Evolutionary conservation across 2,329 filamentous ascomycete genomes (phyloP).

Genomic region (Epichloe scottii): DNA sequence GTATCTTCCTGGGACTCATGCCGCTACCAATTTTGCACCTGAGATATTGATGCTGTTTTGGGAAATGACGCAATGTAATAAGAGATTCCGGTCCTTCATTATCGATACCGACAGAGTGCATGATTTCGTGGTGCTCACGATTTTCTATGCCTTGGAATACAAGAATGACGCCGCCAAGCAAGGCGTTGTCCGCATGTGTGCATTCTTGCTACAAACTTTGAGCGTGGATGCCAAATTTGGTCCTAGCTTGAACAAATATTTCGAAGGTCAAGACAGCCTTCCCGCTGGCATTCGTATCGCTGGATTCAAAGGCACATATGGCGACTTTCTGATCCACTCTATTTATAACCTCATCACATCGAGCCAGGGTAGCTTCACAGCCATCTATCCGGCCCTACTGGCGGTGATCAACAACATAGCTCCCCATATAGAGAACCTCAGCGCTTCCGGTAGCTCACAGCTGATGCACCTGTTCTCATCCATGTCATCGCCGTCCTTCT

Average conservation of each 20-base stretch:
- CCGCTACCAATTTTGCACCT: conserved; percentile 72
- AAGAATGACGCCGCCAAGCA: conserved; percentile 78
- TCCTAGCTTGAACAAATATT: conserved; percentile 75
- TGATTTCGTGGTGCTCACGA: conserved; percentile 78
- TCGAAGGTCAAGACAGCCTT: conserved; percentile 79
- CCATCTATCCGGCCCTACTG: conserved; percentile 82
- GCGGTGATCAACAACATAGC: conserved; percentile 91
- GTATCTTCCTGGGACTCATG: conserved; percentile 76
- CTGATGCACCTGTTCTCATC: conserved; percentile 79
- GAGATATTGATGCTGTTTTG: conserved; percentile 97
- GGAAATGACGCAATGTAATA: conserved; percentile 96
- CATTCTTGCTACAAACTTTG: conserved; percentile 90
- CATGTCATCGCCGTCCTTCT: conserved; percentile 86
- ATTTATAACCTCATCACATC: conserved; percentile 85
- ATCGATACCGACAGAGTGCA: conserved; percentile 89
- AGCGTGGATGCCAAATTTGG: conserved; percentile 90
- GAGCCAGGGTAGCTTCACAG: conserved; percentile 79
- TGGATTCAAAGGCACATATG: conserved; percentile 81
- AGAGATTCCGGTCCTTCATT: conserved; percentile 89
- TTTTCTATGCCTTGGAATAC: conserved; percentile 89
- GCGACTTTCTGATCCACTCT: conserved; percentile 89
- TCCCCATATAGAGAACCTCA: conserved; percentile 68
- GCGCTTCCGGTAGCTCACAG: conserved; percentile 62
- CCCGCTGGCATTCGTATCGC: conserved; percentile 69
- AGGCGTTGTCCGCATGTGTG: conserved; percentile 88